Conservation (phyloP, 768 basidiomycete species). For the Mrakia blollopis region DNA sequence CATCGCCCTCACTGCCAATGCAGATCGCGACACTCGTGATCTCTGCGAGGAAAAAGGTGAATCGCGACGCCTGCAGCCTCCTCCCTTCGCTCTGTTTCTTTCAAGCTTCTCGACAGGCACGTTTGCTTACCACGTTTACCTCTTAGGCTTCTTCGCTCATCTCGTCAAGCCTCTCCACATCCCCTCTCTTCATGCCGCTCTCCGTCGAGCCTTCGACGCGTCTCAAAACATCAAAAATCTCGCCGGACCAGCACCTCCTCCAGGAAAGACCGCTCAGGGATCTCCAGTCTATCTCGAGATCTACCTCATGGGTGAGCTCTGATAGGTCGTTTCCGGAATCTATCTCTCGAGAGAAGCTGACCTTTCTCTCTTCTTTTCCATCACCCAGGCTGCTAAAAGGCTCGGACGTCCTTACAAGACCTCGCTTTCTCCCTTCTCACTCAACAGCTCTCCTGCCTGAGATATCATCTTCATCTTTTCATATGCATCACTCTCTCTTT, state of each 20-base stretch:
- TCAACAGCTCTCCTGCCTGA: no score
- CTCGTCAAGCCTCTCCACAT: conserved; percentile 19
- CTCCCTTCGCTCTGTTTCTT: no score
- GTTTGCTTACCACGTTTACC: no score
- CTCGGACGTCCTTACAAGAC: no score
- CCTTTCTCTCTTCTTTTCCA: background rate
- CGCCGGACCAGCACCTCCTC: background rate
- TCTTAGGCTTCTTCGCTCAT: background rate
- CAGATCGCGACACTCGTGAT: conserved; percentile 6
- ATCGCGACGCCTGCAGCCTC: no score
- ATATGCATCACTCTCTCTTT: no score
- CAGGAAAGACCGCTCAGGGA: background rate
- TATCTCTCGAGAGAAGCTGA: background rate
- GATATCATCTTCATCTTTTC: no score
- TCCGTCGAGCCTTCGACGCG: background rate
- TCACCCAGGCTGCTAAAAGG: no score
- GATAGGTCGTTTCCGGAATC: no score
- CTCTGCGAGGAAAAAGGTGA: conserved; percentile 12
- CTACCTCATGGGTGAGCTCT: conserved; percentile 9
- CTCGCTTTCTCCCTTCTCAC: no score
- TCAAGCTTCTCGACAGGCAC: no score
- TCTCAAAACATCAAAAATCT: background rate
- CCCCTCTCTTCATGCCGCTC: background rate
- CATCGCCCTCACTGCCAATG: conserved; percentile 25
- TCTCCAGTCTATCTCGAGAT: background rate